Conservation (phyloP, 805 yeast species). For the Yamadazyma laniorum region DNA sequence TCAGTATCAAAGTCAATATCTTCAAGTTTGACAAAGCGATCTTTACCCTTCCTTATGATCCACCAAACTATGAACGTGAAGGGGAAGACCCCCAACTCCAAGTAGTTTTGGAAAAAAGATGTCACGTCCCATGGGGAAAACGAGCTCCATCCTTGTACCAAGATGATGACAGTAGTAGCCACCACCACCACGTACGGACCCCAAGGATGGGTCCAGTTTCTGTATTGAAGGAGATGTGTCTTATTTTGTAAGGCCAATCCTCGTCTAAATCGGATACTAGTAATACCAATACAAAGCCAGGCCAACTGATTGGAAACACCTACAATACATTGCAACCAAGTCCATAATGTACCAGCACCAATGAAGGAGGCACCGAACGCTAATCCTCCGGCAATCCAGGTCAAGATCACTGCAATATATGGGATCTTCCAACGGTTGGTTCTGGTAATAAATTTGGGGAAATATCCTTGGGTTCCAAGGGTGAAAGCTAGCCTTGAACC, state of each 20-base stretch:
- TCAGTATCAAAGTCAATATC: constrained; percentile 57
- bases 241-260: constrained; percentile 45
- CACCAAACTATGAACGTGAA: constrained; percentile 45
- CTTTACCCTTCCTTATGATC: constrained; percentile 40
- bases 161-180: constrained; percentile 41
- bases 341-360: constrained; percentile 53
- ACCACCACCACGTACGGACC: constrained; percentile 49
- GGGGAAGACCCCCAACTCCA: constrained; percentile 50
- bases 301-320: constrained; percentile 53
- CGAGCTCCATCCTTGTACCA: constrained; percentile 55
- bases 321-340: constrained; percentile 51
- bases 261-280: constrained; percentile 48
- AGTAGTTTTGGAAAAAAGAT: constrained; percentile 44
- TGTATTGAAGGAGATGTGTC: constrained; percentile 39
- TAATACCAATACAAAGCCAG: constrained; percentile 49
- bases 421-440: constrained; percentile 46
- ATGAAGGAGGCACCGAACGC: constrained; percentile 60
- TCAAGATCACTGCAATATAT: constrained; percentile 47
- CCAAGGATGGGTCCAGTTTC: constrained; percentile 52
- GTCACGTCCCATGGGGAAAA: constrained; percentile 45
- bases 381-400: constrained; percentile 55
- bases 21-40: constrained; percentile 39
- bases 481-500: constrained; percentile 50
- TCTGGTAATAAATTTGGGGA: constrained; percentile 42
- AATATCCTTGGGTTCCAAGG: constrained; percentile 49